Percentiles rank a stretch among this genome's conserved stretches.
These are phyloP conservation scores for Colletotrichum plurivorum DNA, from an alignment of 2,329 filamentous ascomycete genomes.

Conservation along the genomic window DNA sequence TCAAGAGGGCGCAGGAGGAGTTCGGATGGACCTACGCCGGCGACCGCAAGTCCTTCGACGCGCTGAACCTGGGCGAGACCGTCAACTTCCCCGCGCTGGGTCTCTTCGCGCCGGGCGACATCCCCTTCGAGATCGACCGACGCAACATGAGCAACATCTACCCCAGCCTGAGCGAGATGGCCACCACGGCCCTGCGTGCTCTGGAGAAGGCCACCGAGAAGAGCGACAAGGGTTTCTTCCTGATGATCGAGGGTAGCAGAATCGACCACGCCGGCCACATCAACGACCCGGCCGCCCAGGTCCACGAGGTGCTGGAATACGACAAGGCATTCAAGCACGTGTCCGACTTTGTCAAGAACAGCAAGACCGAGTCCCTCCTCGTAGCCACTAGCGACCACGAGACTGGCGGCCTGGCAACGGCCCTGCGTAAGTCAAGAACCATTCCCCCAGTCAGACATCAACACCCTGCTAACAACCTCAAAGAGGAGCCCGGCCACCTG, in stretches of 20 bases:
- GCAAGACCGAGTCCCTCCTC: constrained; percentile 81
- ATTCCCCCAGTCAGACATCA: constrained; percentile 46
- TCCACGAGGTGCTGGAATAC: constrained; percentile 95
- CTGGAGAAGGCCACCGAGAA: constrained; percentile 86
- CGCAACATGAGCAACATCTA: constrained; percentile 83
- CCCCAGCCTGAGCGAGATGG: constrained; percentile 93
- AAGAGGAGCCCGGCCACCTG: constrained; percentile 65
- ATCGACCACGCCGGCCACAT: constrained; percentile 95
- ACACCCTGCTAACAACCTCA: constrained; percentile 44
- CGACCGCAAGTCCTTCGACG: constrained; percentile 81
- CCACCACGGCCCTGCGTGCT: constrained; percentile 82
- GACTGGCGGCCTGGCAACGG: constrained; percentile 88
- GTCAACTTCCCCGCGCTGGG: constrained; percentile 87
- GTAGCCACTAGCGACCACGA: constrained; percentile 96
- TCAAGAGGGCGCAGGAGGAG: constrained; percentile 79
- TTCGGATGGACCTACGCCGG: constrained; percentile 85
- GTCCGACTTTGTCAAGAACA: constrained; percentile 85
- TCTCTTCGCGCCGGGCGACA: constrained; percentile 84
- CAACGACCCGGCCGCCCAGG: constrained; percentile 87
- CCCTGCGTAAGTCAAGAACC: constrained; percentile 72
- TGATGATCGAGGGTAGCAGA: constrained; percentile 97
- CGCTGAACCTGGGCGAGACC: constrained; percentile 75
- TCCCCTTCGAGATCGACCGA: constrained; percentile 95
- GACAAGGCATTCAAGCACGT: constrained; percentile 89
- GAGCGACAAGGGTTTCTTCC: constrained; percentile 93